A percentile compares a stretch with the other conserved stretches of the same genome.
Evolutionary conservation across 441 rosid genomes (phyloP).

Genomic region (Corymbia calophylla): DNA sequence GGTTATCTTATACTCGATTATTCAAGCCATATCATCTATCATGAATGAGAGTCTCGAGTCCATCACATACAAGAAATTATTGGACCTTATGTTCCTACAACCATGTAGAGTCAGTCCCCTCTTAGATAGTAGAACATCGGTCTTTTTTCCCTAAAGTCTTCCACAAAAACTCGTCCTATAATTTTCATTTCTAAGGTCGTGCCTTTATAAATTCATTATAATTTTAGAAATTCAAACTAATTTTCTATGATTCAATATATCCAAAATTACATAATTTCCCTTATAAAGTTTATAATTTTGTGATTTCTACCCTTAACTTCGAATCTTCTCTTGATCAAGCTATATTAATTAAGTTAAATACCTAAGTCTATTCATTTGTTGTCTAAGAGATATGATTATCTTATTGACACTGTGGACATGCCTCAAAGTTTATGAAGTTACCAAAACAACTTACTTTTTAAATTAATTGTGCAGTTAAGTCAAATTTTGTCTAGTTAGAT

Average conservation of each 20-base stretch:
- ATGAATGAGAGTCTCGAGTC: fast-evolving
- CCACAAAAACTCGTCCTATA: neutral
- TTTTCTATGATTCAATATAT: neutral
- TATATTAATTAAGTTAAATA: too few species aligned
- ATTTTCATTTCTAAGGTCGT: neutral
- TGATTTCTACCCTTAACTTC: neutral
- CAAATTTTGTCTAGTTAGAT: neutral
- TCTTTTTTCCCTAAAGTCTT: neutral
- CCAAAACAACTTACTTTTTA: neutral
- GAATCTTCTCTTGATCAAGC: neutral
- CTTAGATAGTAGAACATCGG: neutral
- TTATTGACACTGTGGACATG: neutral
- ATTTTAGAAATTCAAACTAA: too few species aligned
- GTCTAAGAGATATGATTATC: neutral
- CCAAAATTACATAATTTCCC: neutral
- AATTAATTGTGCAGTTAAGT: neutral
- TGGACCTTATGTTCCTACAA: neutral
- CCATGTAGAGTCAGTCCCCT: neutral
- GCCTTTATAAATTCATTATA: neutral
- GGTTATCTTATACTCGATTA: neutral
- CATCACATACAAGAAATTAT: neutral
- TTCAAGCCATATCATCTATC: neutral
- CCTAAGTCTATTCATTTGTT: neutral
- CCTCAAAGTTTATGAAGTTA: neutral
- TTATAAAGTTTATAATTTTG: too few species aligned